Evolutionary conservation across 192 early-diverging fungal species (phyloP).

Genomic region (Entomortierella lignicola): DNA sequence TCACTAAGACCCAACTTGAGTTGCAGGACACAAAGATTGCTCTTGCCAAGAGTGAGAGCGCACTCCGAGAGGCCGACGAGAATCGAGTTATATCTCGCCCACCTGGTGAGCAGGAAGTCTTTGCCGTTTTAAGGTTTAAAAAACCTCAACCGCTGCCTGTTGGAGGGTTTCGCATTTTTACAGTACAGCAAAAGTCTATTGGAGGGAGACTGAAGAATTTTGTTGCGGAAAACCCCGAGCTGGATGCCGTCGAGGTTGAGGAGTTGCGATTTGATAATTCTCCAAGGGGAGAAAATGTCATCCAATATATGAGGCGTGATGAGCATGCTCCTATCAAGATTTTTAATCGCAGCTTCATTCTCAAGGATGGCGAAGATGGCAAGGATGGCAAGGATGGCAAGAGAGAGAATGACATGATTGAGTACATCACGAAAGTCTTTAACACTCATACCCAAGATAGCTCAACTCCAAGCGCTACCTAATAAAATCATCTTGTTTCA

Average conservation of each 20-base stretch:
- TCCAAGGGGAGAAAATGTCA: slow-evolving; percentile 10
- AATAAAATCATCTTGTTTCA: background rate
- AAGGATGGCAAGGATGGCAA: too few relatives aligned
- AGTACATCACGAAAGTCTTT: background rate
- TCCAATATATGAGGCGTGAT: slow-evolving; percentile 9
- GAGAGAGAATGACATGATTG: background rate
- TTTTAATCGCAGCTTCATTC: background rate
- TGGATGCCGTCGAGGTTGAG: slow-evolving; percentile 3
- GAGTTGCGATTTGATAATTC: slow-evolving; percentile 14
- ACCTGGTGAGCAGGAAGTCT: slow-evolving; percentile 14
- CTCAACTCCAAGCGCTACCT: background rate
- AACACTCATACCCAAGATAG: background rate
- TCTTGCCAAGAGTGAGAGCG: slow-evolving; percentile 21
- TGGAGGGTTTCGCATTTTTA: slow-evolving; percentile 19
- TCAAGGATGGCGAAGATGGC: too few relatives aligned
- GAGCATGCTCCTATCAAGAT: slow-evolving; percentile 10
- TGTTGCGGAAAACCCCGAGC: slow-evolving; percentile 9
- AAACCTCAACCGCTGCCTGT: slow-evolving; percentile 9
- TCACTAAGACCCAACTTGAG: slow-evolving; percentile 18
- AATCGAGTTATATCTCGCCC: slow-evolving; percentile 12
- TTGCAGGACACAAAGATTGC: slow-evolving; percentile 15
- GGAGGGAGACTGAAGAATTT: background rate
- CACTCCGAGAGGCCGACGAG: slow-evolving; percentile 13
- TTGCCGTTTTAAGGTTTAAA: slow-evolving; percentile 19
- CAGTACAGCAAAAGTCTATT: slow-evolving; percentile 8